Conservation (phyloP, 176 grass and related monocot genomes). For the Musa acuminata region DNA sequence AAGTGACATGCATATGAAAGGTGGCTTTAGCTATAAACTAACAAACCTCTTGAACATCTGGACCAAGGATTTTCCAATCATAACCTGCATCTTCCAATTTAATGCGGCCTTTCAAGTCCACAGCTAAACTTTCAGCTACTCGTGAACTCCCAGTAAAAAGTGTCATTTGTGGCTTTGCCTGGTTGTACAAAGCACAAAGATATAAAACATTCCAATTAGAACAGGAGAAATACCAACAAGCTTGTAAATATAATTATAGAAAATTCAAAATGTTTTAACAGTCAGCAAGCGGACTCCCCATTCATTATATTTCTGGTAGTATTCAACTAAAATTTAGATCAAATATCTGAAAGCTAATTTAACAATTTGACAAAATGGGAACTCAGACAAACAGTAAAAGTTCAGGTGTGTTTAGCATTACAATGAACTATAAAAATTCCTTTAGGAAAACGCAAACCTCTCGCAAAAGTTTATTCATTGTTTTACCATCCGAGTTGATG, state of each 20-base stretch:
- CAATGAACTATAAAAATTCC: too few relatives aligned
- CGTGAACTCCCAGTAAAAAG: conserved; percentile 92
- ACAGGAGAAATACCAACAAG: neutral
- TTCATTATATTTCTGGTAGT: too few relatives aligned
- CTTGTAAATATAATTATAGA: neutral
- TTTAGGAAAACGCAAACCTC: conserved; percentile 37
- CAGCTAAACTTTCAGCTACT: conserved; percentile 78
- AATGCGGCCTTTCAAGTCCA: conserved; percentile 73
- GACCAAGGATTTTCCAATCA: conserved; percentile 99
- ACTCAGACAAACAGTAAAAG: neutral
- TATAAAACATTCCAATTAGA: neutral
- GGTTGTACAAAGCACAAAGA: conserved; percentile 5
- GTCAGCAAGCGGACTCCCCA: neutral
- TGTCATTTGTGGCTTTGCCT: conserved; percentile 88
- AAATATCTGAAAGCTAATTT: conserved; percentile 2
- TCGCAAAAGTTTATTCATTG: conserved; percentile 85
- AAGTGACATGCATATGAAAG: conserved; percentile 4
- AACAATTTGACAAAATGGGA: neutral
- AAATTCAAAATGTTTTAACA: neutral
- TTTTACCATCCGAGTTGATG: conserved; percentile 88
- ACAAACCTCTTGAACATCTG: conserved; percentile 88
- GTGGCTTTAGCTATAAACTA: neutral
- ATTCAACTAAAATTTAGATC: neutral
- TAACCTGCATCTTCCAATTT: conserved; percentile 98
- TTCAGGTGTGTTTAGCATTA: too few relatives aligned